These are phyloP conservation scores for Camellia lanceoleosa DNA, from an alignment of 148 eudicot species.

Conservation along the genomic window DNA sequence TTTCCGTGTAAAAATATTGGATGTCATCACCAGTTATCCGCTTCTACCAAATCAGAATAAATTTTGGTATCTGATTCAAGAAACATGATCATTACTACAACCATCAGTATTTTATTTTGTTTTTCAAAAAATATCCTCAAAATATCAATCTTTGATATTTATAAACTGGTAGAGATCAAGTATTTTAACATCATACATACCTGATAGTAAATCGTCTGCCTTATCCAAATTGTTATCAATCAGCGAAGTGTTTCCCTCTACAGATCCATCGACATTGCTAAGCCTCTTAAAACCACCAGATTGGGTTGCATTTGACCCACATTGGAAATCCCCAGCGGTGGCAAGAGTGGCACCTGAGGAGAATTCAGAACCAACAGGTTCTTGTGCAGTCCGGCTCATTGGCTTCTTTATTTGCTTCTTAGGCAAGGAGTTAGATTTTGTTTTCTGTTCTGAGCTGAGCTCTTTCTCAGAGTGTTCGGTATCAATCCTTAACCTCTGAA, in stretches of 20 bases:
- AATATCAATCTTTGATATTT: not conserved
- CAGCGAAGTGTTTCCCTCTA: slow-evolving; percentile 46
- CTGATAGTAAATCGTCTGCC: slow-evolving; percentile 55
- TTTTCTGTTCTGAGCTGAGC: slow-evolving; percentile 51
- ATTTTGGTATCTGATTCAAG: not conserved
- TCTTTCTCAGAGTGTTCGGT: slow-evolving; percentile 49
- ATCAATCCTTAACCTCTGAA: slow-evolving; percentile 50
- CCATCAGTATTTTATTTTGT: not conserved
- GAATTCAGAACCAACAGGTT: slow-evolving; percentile 67
- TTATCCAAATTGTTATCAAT: slow-evolving; percentile 50
- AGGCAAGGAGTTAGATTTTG: slow-evolving; percentile 29
- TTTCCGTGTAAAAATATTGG: not conserved
- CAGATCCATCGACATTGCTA: slow-evolving; percentile 39
- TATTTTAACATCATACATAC: slow-evolving; percentile 45
- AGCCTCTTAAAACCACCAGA: slow-evolving; percentile 37
- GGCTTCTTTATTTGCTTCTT: slow-evolving; percentile 60
- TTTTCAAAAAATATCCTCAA: not conserved
- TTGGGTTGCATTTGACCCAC: slow-evolving; percentile 31
- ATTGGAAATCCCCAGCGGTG: slow-evolving; percentile 38
- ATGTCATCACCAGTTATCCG: not conserved
- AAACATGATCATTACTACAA: not conserved
- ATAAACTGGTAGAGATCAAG: slow-evolving; percentile 4
- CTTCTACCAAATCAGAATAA: not conserved
- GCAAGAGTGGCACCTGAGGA: slow-evolving; percentile 55
- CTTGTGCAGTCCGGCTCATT: slow-evolving; percentile 40